phyloP scores from a whole-genome alignment of 306 rosid species.

The Mimosa pudica region DNA sequence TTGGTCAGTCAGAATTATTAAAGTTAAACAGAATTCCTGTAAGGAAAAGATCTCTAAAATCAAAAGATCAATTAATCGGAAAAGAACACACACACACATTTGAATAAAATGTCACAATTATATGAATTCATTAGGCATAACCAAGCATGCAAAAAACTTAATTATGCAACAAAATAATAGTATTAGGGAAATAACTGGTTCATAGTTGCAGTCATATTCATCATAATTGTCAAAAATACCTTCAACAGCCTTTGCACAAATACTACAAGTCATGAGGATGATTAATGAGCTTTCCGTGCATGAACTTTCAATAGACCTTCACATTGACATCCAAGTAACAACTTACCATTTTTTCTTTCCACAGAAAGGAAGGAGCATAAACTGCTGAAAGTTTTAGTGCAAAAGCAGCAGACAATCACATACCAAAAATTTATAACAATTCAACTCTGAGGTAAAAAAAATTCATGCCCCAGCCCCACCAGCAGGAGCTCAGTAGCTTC shows the following conservation, averaged over 20 bases:
- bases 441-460: conserved; percentile 46
- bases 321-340: conserved; percentile 1
- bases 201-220: not conserved
- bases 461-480: conserved; percentile 49
- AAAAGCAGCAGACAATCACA: conserved; percentile 13
- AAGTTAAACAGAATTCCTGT: conserved; percentile 9
- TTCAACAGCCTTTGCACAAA: conserved; percentile 10
- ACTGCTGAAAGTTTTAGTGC: conserved; percentile 22
- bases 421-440: conserved; percentile 15
- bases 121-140: conserved; percentile 1
- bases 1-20: conserved; percentile 18
- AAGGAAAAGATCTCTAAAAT: not conserved
- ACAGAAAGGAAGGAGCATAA: not conserved
- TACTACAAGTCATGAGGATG: not conserved
- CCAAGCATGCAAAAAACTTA: not conserved
- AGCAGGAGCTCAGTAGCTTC: conserved; percentile 63
- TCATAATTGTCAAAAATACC: conserved; percentile 15
- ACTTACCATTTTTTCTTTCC: not conserved
- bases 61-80: conserved; percentile 1
- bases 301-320: not conserved
- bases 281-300: not conserved
- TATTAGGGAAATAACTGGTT: not conserved
- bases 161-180: not conserved
- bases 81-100: not conserved
- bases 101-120: not conserved